Percentiles rank a stretch among this genome's conserved stretches.
Evolutionary conservation across 208 protist genomes (phyloP).

Genomic region (Tetramitus jugosus): DNA sequence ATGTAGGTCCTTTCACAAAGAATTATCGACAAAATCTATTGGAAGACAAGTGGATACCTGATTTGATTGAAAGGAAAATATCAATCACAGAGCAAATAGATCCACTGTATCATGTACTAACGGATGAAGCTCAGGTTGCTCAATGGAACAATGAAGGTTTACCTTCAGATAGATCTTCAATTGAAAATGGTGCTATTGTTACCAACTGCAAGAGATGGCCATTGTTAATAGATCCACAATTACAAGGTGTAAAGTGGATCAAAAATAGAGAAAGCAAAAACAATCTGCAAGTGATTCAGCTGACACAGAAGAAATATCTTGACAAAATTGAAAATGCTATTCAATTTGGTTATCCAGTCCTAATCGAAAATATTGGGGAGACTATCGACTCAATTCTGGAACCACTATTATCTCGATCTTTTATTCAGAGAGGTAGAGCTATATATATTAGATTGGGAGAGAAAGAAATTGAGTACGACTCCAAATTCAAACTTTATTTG

Average conservation of each 20-base stretch:
- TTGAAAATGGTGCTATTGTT: slow-evolving; percentile 73
- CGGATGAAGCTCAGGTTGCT: slow-evolving; percentile 50
- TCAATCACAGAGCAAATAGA: slow-evolving; percentile 50
- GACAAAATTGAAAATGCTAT: slow-evolving; percentile 27
- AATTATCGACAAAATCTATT: slow-evolving; percentile 49
- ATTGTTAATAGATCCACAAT: slow-evolving; percentile 79
- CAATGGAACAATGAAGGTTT: slow-evolving; percentile 71
- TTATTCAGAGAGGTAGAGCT: slow-evolving; percentile 42
- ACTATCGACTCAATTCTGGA: slow-evolving; percentile 73
- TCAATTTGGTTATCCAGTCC: slow-evolving; percentile 26
- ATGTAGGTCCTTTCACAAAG: slow-evolving; percentile 71
- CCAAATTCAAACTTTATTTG: slow-evolving; percentile 63
- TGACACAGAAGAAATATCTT: slow-evolving; percentile 40
- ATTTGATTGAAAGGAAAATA: slow-evolving; percentile 46
- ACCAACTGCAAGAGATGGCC: slow-evolving; percentile 66
- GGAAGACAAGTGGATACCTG: slow-evolving; percentile 54
- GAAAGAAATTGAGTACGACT: slow-evolving; percentile 54
- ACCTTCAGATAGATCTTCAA: slow-evolving; percentile 62
- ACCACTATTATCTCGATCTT: slow-evolving; percentile 53
- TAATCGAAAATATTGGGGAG: slow-evolving; percentile 70
- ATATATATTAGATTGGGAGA: slow-evolving; percentile 55
- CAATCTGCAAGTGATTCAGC: slow-evolving; percentile 41
- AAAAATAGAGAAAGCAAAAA: slow-evolving; percentile 45
- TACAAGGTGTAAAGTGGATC: slow-evolving; percentile 78
- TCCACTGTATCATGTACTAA: slow-evolving; percentile 47